phyloP scores from a whole-genome alignment of 306 rosid species.

The Rosa chinensis region DNA sequence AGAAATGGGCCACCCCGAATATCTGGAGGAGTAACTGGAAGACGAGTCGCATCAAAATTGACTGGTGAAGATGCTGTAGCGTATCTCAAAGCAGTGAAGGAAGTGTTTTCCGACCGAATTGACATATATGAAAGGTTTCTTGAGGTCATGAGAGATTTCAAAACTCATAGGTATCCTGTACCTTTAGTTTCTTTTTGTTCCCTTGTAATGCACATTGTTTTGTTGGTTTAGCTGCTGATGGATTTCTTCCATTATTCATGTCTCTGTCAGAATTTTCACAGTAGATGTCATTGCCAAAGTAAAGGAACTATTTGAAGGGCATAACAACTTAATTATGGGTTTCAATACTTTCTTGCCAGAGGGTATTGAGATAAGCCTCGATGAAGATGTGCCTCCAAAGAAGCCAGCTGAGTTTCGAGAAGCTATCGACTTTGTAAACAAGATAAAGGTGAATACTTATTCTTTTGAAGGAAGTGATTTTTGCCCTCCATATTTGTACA shows the following conservation, averaged over 20 bases:
- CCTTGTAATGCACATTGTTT: constrained; percentile 10
- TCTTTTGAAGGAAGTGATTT: not conserved
- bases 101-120: constrained; percentile 68
- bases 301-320: constrained; percentile 92
- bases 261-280: constrained; percentile 70
- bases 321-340: constrained; percentile 79
- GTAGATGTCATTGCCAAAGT: constrained; percentile 82
- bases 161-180: constrained; percentile 78
- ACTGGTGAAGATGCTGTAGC: constrained; percentile 73
- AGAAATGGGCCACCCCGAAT: constrained; percentile 59
- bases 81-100: constrained; percentile 76
- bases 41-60: constrained; percentile 53
- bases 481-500: not conserved
- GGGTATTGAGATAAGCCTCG: constrained; percentile 86
- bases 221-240: constrained; percentile 19
- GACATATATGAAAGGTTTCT: constrained; percentile 77
- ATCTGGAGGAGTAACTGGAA: constrained; percentile 49
- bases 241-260: constrained; percentile 18
- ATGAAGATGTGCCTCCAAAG: constrained; percentile 62
- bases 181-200: not conserved
- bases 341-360: constrained; percentile 93
- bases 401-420: constrained; percentile 88
- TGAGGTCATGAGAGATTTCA: constrained; percentile 87
- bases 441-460: constrained; percentile 73
- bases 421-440: constrained; percentile 94